Conservation (phyloP, 768 basidiomycete species). For the Clavulina sp. region DNA sequence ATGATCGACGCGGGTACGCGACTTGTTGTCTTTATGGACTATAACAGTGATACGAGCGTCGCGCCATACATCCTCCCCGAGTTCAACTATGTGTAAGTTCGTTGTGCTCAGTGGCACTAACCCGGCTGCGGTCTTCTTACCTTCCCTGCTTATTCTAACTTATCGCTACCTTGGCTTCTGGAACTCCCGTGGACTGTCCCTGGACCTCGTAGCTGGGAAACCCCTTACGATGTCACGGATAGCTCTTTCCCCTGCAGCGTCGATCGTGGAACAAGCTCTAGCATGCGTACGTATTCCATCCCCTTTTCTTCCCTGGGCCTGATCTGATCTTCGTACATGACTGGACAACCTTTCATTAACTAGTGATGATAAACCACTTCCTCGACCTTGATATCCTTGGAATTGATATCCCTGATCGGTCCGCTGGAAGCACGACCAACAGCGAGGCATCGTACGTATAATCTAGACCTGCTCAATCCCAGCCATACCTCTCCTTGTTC, state of each 20-base stretch:
- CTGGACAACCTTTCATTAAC: neutral
- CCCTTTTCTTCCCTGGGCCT: neutral
- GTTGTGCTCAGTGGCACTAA: neutral
- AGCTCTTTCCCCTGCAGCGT: neutral
- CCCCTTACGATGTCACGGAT: neutral
- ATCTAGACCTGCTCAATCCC: too few species aligned
- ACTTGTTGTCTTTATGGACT: slow-evolving; percentile 72
- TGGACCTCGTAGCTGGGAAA: neutral
- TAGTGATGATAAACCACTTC: neutral
- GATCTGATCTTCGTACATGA: neutral
- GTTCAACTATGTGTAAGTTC: neutral
- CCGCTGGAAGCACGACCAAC: neutral
- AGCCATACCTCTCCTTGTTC: too few species aligned
- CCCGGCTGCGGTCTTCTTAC: too few species aligned
- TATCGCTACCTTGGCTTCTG: too few species aligned
- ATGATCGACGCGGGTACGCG: slow-evolving; percentile 42
- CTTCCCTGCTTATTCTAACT: too few species aligned
- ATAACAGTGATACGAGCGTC: slow-evolving; percentile 45
- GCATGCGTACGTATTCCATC: neutral
- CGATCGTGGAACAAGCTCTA: neutral
- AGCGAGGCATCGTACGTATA: neutral
- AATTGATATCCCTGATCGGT: neutral
- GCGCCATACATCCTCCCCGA: slow-evolving; percentile 60
- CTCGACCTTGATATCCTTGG: neutral
- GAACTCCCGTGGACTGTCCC: slow-evolving; percentile 21